A percentile compares a stretch with the other conserved stretches of the same genome.
phyloP scores from a whole-genome alignment of 2,329 filamentous ascomycete genomes.

The Colletotrichum godetiae region DNA sequence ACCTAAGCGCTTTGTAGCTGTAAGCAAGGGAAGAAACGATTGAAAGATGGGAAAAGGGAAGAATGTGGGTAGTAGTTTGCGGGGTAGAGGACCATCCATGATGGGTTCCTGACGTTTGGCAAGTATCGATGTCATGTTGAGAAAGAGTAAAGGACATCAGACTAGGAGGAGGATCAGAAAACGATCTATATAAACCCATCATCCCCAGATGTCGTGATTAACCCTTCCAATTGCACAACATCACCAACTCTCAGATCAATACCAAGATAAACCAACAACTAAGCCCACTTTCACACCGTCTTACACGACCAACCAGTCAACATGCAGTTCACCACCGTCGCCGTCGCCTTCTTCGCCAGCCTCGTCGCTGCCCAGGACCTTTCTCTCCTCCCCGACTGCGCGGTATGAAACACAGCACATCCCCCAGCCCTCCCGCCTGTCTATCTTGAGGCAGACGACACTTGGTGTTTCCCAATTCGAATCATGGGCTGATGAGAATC shows the following conservation, averaged over 20 bases:
- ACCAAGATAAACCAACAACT: background rate
- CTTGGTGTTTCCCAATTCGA: background rate
- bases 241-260: background rate
- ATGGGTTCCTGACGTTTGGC: background rate
- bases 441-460: background rate
- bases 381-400: constrained; percentile 17
- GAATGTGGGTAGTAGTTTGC: background rate
- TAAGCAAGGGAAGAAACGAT: background rate
- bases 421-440: background rate
- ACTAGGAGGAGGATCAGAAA: background rate
- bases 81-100: background rate
- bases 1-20: too few relatives aligned
- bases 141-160: too few relatives aligned
- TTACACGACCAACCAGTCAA: constrained; percentile 17
- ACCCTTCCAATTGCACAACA: constrained; percentile 4
- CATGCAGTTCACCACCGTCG: constrained; percentile 41
- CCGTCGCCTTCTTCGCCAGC: constrained; percentile 38
- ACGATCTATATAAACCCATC: constrained; percentile 16
- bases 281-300: too few relatives aligned
- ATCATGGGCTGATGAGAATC: background rate
- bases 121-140: background rate
- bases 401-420: background rate
- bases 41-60: background rate
- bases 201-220: constrained; percentile 18
- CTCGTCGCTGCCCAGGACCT: constrained; percentile 37